phyloP scores from a whole-genome alignment of 768 basidiomycete genomes.

The Udeniomyces megalosporus region DNA sequence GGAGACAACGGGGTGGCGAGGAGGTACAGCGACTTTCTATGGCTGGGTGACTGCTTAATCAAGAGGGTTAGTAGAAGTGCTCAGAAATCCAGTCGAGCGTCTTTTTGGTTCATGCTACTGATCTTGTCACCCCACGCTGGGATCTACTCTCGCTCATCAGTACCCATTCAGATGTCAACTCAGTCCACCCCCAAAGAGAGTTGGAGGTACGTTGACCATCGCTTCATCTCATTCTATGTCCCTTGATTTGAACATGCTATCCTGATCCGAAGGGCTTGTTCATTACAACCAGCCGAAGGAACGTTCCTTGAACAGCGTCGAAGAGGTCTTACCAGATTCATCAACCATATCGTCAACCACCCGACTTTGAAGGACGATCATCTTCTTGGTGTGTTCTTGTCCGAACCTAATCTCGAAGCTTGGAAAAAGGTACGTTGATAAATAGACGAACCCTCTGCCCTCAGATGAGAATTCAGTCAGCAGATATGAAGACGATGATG shows the following conservation, averaged over 20 bases:
- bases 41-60: constrained; percentile 69
- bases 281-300: constrained; percentile 57
- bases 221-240: background rate
- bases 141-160: background rate
- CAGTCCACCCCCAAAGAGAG: constrained; percentile 73
- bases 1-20: constrained; percentile 35
- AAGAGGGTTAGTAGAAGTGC: constrained; percentile 34
- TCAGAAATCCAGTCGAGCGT: constrained; percentile 17
- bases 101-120: no score
- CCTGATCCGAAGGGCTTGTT: background rate
- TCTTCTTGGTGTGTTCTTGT: constrained; percentile 60
- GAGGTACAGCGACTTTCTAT: constrained; percentile 85
- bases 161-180: constrained; percentile 78
- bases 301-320: constrained; percentile 77
- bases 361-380: constrained; percentile 81
- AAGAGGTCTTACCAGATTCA: constrained; percentile 59
- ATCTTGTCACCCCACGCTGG: no score
- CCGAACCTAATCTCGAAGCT: constrained; percentile 63
- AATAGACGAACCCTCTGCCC: background rate
- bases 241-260: constrained; percentile 11
- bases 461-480: no score
- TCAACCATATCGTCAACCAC: constrained; percentile 78
- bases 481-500: background rate
- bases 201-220: constrained; percentile 50
- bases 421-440: constrained; percentile 64